These are phyloP conservation scores for Cyberlindnera lachancei DNA, from an alignment of 805 yeast genomes.

Conservation along the genomic window DNA sequence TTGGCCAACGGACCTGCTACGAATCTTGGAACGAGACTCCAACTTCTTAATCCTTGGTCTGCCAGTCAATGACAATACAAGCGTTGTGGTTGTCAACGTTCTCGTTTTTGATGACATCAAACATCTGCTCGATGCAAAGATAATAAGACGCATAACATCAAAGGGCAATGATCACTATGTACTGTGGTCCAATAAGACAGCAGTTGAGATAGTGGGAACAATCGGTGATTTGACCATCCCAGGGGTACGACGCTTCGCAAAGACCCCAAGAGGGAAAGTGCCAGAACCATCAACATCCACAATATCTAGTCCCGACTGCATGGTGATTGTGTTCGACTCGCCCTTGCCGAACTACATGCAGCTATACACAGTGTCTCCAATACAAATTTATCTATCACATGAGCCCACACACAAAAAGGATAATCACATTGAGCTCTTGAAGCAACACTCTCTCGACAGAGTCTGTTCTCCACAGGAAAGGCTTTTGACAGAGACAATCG, in stretches of 20 bases:
- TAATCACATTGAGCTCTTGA: constrained; percentile 2
- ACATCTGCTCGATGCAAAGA: constrained; percentile 3
- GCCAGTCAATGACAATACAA: constrained; percentile 3
- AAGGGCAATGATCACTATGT: too few relatives aligned
- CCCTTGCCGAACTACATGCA: constrained; percentile 70
- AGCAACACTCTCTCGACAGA: constrained; percentile 7
- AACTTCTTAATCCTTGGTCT: constrained; percentile 13
- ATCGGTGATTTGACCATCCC: too few relatives aligned
- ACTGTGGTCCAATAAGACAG: neutral
- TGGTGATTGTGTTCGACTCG: constrained; percentile 52
- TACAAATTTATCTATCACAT: constrained; percentile 46
- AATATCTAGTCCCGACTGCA: constrained; percentile 13
- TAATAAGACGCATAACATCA: neutral
- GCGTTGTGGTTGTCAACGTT: constrained; percentile 8
- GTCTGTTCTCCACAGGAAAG: constrained; percentile 5
- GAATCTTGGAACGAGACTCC: constrained; percentile 6
- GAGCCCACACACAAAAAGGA: neutral
- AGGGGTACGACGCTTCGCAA: too few relatives aligned
- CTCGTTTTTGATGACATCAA: constrained; percentile 3
- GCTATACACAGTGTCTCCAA: constrained; percentile 69
- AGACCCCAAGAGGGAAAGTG: too few relatives aligned
- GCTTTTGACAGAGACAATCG: constrained; percentile 7
- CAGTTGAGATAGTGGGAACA: constrained; percentile 5
- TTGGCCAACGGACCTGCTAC: constrained; percentile 27
- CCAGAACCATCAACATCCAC: too few relatives aligned